A percentile compares a stretch with the other conserved stretches of the same genome.
phyloP scores from a whole-genome alignment of 495 filamentous ascomycete genomes.

The Aspergillus kassunensis region DNA sequence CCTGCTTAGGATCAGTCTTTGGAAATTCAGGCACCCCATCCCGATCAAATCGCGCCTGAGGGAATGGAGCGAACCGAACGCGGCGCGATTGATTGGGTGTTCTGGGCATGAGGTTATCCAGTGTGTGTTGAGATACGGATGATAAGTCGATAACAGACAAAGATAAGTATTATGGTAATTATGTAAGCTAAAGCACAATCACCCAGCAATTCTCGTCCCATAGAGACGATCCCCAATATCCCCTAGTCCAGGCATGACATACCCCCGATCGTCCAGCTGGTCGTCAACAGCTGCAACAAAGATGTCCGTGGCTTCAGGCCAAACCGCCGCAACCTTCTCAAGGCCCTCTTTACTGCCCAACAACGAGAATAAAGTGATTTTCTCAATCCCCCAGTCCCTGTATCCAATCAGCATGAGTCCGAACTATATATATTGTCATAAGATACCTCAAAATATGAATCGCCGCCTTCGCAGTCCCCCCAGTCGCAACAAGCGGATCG shows the following conservation, averaged over 20 bases:
- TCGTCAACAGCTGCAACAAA: conserved; percentile 75
- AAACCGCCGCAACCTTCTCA: conserved; percentile 59
- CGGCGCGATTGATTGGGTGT: neutral
- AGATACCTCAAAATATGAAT: conserved; percentile 66
- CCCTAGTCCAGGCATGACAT: conserved; percentile 80
- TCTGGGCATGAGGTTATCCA: no score
- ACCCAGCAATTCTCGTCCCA: conserved; percentile 49
- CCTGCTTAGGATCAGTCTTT: no score
- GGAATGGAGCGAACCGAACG: neutral
- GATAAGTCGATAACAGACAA: no score
- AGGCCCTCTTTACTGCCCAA: conserved; percentile 67
- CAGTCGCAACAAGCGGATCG: conserved; percentile 88
- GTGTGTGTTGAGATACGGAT: no score
- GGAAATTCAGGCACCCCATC: no score
- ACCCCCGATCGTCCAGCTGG: conserved; percentile 64
- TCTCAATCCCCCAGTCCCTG: conserved; percentile 76
- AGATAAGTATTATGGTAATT: no score
- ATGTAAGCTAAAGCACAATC: no score
- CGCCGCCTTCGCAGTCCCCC: conserved; percentile 77
- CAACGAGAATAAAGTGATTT: conserved; percentile 68
- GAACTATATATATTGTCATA: no score
- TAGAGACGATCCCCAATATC: conserved; percentile 88
- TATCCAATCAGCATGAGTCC: neutral
- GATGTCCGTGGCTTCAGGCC: conserved; percentile 66
- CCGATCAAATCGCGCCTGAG: neutral